Base-by-base conservation (phyloP, 306 rosid genomes). In the Medicago arabica region DNA sequence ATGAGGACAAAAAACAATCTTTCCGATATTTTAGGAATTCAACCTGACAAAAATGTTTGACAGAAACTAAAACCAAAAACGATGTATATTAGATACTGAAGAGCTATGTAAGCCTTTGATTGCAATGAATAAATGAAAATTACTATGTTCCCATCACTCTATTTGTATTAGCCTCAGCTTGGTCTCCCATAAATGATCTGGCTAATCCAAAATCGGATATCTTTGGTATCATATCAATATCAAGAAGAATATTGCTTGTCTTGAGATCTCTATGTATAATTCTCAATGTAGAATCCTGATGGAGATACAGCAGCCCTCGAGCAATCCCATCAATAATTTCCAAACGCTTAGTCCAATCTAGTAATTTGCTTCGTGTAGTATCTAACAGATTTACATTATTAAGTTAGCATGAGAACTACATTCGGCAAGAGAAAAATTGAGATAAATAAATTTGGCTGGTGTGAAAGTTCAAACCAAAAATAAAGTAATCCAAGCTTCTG, bases 181-280 rank as follows among this genome's bases (percentile, higher is more conserved):
- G 31, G 31, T 28, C 31, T 28, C 31, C 31, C 31, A 28, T 28
- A 28, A 28, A 28, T 28, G 31, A 28, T 28, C 31, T 28, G 31
- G 31, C 31, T 28, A 28, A 28, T 3, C 31, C 31, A 28, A 28
- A 28, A 28, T 28, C 31, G 4, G 31, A 28, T 28, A 28, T 28
- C 31, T 28, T 28, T 28, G 31, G 31, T 0, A 28, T 28, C 31
- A 28, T 28, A 28, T 28, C 4, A 28, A 28, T 28, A 28, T 28
- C 31, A 28, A 28, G 31, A 28, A 28, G 31, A 3, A 28, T 28
- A 28, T 74, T 74, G 9, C 78, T 74, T 44, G 61, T 31, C 65
- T 74, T 74, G 50, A 74, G 18, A 34, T 74, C 78, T 74, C 78
- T 74, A 7, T 61, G 70, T 16, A 74, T 74, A 36, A 74, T 74